Evolutionary conservation across 345 rosid genomes (phyloP), one percentile per base, ranked within the genome.

Genomic region (Salix caprea): DNA sequence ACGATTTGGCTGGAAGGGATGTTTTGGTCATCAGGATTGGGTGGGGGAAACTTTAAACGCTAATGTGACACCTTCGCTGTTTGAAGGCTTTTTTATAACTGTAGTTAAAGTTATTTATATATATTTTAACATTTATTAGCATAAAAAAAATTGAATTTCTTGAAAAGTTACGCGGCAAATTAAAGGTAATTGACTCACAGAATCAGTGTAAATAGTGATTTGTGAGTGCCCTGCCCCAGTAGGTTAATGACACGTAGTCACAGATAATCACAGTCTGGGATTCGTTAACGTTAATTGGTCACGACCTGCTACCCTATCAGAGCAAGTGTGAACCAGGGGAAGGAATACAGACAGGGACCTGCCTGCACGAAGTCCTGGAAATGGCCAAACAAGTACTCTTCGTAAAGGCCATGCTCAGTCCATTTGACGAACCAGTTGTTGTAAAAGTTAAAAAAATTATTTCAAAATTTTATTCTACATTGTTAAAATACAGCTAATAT

Each of bases 151-250:
- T 34, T 34, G 37, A 34, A 4, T 34, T 34, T 34, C 37, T 34
- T 16, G 34, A 11, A 5, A 14, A 64, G 10, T 60, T 79, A 69
- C 71, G 23, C 60, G 78, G 82, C 76, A 71, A 30, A 18, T 21
- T 26, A 12, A 74, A 7, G 78, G 37, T 40, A 54, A 80, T 24
- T 75, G 46, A 14, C 77, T 70, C 73, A 6, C 44, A 39, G 72
- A 69, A 69, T 54, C 67, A 19, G 18, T n/a, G 15, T 24, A 73
- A 46, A 46, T 46, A 46, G 50, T 46, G 50, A 12, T 16, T 15
- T 10, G 15, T 6, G 68, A 28, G 58, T 16, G 69, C 16, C 81
- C 71, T 14, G 16, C 50, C 64, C 64, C 64, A 58, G 12, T 58
- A 7, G 13, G 26, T 1, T 5, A 62, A 9, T 12, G 67, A 15